Conservation (phyloP, 2,329 filamentous ascomycete species). For the Xylaria sp. region DNA sequence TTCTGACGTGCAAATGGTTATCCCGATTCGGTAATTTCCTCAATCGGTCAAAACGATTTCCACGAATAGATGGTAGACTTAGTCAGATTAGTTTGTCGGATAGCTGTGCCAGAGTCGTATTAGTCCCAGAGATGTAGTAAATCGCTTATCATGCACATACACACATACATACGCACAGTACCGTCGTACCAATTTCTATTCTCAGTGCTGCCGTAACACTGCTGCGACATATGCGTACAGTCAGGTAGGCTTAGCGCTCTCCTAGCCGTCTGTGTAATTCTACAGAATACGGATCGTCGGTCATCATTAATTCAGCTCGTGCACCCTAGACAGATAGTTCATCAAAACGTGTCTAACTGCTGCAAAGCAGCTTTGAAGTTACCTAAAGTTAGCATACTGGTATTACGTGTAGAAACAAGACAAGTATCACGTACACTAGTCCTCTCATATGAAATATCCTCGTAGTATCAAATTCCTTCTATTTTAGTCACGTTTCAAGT, state of each 20-base stretch:
- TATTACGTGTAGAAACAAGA: not conserved
- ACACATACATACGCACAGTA: no score
- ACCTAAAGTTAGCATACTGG: not conserved
- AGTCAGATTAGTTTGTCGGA: not conserved
- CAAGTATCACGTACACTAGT: not conserved
- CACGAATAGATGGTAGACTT: not conserved
- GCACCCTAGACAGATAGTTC: not conserved
- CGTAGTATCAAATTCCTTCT: not conserved
- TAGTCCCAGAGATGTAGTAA: not conserved
- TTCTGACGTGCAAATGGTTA: constrained; percentile 14
- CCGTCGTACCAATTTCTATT: not conserved
- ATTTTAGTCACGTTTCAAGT: not conserved
- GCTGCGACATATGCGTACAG: not conserved
- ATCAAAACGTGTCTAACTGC: not conserved
- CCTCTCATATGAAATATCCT: not conserved
- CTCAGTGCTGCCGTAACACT: constrained; percentile 15
- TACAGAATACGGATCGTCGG: constrained; percentile 1
- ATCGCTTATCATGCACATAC: not conserved
- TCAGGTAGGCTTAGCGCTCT: not conserved
- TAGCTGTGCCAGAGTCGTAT: not conserved
- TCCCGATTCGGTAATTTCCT: constrained; percentile 28
- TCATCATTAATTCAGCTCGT: not conserved
- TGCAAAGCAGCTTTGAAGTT: not conserved
- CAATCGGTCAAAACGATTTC: constrained; percentile 4
- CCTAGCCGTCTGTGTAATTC: constrained; percentile 3